These are phyloP conservation scores for Firmiana major DNA, from an alignment of 345 rosid genomes.

Conservation along the genomic window DNA sequence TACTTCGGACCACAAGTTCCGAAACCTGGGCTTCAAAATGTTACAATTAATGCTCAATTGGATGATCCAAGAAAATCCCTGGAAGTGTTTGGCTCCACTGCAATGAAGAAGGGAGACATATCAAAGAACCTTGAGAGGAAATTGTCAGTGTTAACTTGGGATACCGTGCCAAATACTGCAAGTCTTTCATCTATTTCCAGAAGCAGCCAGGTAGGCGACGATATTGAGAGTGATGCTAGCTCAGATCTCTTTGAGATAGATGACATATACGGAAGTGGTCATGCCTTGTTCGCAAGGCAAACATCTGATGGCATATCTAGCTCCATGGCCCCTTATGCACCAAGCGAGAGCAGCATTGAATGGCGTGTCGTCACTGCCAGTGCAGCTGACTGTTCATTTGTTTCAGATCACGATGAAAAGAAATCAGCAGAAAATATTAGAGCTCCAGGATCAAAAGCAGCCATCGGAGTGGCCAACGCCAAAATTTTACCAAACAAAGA, in stretches of 20 bases:
- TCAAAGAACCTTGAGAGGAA: conserved; percentile 50
- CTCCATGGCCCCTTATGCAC: conserved; percentile 35
- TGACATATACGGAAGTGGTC: conserved; percentile 35
- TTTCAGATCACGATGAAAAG: conserved; percentile 32
- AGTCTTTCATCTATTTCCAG: conserved; percentile 18
- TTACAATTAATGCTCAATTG: background rate
- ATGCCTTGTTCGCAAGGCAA: conserved; percentile 33
- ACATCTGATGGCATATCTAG: conserved; percentile 35
- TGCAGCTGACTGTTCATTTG: conserved; percentile 42
- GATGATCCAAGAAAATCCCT: conserved; percentile 37
- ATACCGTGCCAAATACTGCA: conserved; percentile 53
- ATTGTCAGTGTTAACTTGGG: conserved; percentile 67
- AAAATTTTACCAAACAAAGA: conserved; percentile 16
- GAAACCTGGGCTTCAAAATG: conserved; percentile 23
- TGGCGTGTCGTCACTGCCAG: conserved; percentile 69
- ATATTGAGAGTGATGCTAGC: conserved; percentile 54
- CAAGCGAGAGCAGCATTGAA: conserved; percentile 55
- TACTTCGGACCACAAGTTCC: conserved; percentile 25
- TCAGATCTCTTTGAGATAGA: conserved; percentile 74
- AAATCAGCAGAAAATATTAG: background rate
- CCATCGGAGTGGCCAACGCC: conserved; percentile 1
- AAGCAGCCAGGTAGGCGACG: conserved; percentile 32
- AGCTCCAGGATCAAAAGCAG: background rate
- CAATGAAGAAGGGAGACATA: conserved; percentile 32
- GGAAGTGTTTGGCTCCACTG: conserved; percentile 39